phyloP scores from a whole-genome alignment of 2,329 filamentous ascomycete species.

The Arthrobotrys sinensis region DNA sequence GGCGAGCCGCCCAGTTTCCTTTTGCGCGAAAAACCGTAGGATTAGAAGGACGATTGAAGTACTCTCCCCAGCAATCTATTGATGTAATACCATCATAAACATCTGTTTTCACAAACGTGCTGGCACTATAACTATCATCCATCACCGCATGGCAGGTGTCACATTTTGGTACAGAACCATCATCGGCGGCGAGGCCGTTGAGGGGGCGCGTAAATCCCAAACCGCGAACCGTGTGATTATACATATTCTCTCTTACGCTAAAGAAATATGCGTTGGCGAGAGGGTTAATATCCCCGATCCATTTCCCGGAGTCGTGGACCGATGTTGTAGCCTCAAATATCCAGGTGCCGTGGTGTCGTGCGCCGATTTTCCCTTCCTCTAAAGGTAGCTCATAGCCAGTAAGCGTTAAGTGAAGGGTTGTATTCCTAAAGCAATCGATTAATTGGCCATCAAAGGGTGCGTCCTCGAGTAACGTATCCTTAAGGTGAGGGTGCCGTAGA shows the following conservation, averaged over 20 bases:
- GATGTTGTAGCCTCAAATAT: conserved; percentile 37
- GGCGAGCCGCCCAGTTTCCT: conserved; percentile 4
- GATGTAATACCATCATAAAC: neutral
- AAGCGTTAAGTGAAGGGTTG: conserved; percentile 35
- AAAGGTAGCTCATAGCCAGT: conserved; percentile 36
- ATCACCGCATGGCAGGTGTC: no score
- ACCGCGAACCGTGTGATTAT: no score
- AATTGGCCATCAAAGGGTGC: conserved; percentile 16
- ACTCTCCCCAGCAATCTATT: conserved; percentile 17
- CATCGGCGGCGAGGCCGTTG: no score
- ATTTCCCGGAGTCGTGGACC: conserved; percentile 32
- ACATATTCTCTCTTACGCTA: no score
- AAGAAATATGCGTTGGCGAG: neutral
- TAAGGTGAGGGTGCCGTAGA: neutral
- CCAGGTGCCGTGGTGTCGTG: conserved; percentile 13
- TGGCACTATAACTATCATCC: neutral
- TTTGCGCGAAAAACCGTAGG: neutral
- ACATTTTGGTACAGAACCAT: neutral
- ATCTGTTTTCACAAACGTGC: neutral
- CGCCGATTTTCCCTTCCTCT: conserved; percentile 2
- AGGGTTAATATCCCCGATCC: conserved; percentile 36
- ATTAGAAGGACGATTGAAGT: conserved; percentile 1
- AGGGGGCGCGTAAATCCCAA: no score
- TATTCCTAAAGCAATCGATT: conserved; percentile 23
- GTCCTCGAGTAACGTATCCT: conserved; percentile 24